A percentile compares a stretch with the other conserved stretches of the same genome.
Evolutionary conservation across 139 green algal species (phyloP).

Genomic region (Coccomyxa sp.): DNA sequence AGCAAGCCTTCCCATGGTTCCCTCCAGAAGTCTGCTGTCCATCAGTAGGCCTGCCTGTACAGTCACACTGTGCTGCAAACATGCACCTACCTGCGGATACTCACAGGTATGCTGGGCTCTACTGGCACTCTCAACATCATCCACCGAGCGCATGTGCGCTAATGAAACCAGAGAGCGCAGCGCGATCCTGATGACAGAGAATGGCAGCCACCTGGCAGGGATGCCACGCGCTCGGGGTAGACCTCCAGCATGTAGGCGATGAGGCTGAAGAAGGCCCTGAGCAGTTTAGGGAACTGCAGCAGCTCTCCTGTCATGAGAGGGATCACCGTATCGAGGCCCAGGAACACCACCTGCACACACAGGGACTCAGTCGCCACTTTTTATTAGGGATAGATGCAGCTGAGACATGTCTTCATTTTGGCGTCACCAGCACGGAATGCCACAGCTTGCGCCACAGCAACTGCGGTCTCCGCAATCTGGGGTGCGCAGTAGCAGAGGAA

Average conservation of each 20-base stretch:
- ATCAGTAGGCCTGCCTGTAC: not conserved
- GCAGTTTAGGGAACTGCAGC: slow-evolving; percentile 77
- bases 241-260: slow-evolving; percentile 77
- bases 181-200: not conserved
- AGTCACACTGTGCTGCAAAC: not conserved
- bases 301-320: slow-evolving; percentile 74
- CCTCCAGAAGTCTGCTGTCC: not conserved
- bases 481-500: no score
- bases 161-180: no score
- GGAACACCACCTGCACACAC: slow-evolving; percentile 51
- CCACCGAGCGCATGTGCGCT: no score
- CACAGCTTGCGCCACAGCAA: slow-evolving; percentile 11
- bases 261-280: slow-evolving; percentile 71
- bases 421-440: not conserved
- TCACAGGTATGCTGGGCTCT: not conserved
- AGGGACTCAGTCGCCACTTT: not conserved
- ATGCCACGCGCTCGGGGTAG: slow-evolving; percentile 63
- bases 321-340: slow-evolving; percentile 72
- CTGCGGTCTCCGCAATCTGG: slow-evolving; percentile 1
- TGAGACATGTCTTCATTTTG: not conserved
- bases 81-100: not conserved
- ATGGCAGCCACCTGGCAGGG: slow-evolving; percentile 47
- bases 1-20: not conserved
- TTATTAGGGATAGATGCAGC: not conserved
- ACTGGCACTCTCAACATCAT: no score